A percentile compares a stretch with the other conserved stretches of the same genome.
These are phyloP conservation scores for Gossypium gossypioides DNA, from an alignment of 441 rosid genomes.

Conservation along the genomic window DNA sequence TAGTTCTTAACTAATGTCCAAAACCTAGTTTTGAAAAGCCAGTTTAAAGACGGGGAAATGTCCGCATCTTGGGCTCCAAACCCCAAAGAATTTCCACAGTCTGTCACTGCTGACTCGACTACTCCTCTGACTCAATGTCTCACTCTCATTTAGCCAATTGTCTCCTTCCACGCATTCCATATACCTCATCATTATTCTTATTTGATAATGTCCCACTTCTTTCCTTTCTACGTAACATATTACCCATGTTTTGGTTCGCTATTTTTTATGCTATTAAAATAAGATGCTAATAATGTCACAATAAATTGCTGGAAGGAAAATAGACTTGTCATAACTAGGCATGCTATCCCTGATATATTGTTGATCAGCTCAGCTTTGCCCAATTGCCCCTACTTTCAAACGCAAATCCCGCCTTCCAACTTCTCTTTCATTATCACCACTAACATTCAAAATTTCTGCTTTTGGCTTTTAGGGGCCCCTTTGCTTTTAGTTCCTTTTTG, in stretches of 20 bases:
- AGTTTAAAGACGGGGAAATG: not conserved
- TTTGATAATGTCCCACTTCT: not conserved
- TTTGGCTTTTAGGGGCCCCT: constrained; percentile 1
- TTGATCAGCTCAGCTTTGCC: constrained; percentile 9
- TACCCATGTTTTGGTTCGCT: not conserved
- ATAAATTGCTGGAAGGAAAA: constrained; percentile 7
- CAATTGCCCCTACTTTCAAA: constrained; percentile 25
- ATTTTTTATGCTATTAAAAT: not conserved
- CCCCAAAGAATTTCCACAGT: constrained; percentile 2
- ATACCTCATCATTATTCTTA: not conserved
- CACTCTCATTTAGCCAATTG: not conserved
- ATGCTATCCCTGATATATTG: constrained; percentile 19
- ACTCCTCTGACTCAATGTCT: not conserved
- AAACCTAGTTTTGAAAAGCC: not conserved
- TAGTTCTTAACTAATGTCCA: not conserved
- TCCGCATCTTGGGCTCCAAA: constrained; percentile 22
- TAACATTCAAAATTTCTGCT: constrained; percentile 14
- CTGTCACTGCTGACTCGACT: not conserved
- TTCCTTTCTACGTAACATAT: not conserved
- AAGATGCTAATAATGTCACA: no score
- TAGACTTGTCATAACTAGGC: constrained; percentile 41
- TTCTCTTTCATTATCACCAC: not conserved
- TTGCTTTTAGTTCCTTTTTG: constrained; percentile 9
- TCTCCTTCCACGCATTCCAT: not conserved
- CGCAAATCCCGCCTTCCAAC: constrained; percentile 30